Evolutionary conservation across 2,329 filamentous ascomycete species (phyloP).

Genomic region (Acrodontium crateriforme): DNA sequence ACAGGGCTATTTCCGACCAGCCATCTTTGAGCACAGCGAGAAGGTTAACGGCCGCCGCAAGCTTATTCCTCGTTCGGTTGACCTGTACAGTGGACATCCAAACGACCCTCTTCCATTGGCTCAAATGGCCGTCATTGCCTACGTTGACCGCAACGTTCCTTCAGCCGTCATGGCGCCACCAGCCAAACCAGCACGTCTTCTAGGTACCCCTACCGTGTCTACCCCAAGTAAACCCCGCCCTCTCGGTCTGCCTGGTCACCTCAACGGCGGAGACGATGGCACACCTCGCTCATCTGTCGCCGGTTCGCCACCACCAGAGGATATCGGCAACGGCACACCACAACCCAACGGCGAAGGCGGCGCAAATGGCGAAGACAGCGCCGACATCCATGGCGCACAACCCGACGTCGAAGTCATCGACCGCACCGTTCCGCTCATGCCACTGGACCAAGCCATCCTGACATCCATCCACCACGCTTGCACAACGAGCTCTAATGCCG

Average conservation of each 20-base stretch:
- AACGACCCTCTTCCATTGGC: conserved; percentile 82
- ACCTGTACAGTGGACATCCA: conserved; percentile 82
- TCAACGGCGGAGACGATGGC: conserved; percentile 54
- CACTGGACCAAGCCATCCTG: conserved; percentile 79
- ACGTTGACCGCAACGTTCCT: conserved; percentile 30
- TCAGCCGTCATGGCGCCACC: conserved; percentile 26
- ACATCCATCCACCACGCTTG: conserved; percentile 77
- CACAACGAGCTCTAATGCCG: conserved; percentile 34
- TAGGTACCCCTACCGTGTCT: conserved; percentile 12
- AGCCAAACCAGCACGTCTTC: conserved; percentile 31
- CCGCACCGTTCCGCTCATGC: conserved; percentile 63
- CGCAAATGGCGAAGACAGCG: conserved; percentile 35
- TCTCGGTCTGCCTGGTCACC: conserved; percentile 54
- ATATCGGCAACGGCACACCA: conserved; percentile 47
- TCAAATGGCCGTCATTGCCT: conserved; percentile 53
- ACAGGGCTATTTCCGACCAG: conserved; percentile 72
- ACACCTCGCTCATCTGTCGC: conserved; percentile 78
- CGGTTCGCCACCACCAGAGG: conserved; percentile 75
- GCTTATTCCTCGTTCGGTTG: conserved; percentile 75
- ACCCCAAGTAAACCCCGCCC: conserved; percentile 17
- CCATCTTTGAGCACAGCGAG: conserved; percentile 66
- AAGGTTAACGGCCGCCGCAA: conserved; percentile 72
- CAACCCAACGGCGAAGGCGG: conserved; percentile 24
- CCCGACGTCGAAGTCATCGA: conserved; percentile 55
- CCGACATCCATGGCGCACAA: conserved; percentile 32